A percentile compares a stretch with the other conserved stretches of the same genome.
Evolutionary conservation across 2,329 filamentous ascomycete species (phyloP).

Genomic region (Colletotrichum musicola): DNA sequence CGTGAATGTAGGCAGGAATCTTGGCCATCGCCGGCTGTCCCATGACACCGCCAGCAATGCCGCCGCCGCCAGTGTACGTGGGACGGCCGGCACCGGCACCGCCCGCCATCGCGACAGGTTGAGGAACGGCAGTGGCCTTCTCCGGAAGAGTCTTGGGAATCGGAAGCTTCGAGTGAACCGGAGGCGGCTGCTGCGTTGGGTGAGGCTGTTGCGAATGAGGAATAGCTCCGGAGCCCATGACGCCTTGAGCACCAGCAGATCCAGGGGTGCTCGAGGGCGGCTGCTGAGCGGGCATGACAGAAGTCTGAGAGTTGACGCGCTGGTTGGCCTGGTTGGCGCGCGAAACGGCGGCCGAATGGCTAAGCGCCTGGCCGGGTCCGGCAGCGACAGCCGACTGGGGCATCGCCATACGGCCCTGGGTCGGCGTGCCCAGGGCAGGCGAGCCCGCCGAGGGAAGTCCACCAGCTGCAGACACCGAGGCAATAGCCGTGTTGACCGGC

Average conservation of each 20-base stretch:
- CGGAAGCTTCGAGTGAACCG: conserved; percentile 74
- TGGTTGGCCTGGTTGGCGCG: conserved; percentile 65
- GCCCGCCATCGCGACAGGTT: conserved; percentile 78
- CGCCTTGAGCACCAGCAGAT: conserved; percentile 45
- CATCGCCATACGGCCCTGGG: conserved; percentile 63
- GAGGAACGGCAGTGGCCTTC: conserved; percentile 75
- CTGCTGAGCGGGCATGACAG: conserved; percentile 49
- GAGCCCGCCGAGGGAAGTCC: conserved; percentile 59
- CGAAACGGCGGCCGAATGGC: conserved; percentile 63
- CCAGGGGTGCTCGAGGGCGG: conserved; percentile 47
- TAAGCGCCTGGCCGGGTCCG: conserved; percentile 56
- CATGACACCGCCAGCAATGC: conserved; percentile 84
- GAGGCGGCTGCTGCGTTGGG: conserved; percentile 55
- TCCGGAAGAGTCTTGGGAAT: conserved; percentile 84
- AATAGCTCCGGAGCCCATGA: conserved; percentile 48
- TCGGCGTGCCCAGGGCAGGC: conserved; percentile 65
- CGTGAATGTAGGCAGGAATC: conserved; percentile 85
- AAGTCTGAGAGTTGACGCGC: conserved; percentile 44
- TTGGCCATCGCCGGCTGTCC: conserved; percentile 87
- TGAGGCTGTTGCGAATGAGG: conserved; percentile 60
- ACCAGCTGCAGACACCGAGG: conserved; percentile 48
- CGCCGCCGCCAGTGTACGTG: conserved; percentile 84
- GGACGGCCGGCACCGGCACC: conserved; percentile 77
- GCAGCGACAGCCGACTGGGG: conserved; percentile 60
- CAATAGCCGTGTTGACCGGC: conserved; percentile 63